phyloP scores from a whole-genome alignment of 345 rosid species.

The Erodium maritimum region DNA sequence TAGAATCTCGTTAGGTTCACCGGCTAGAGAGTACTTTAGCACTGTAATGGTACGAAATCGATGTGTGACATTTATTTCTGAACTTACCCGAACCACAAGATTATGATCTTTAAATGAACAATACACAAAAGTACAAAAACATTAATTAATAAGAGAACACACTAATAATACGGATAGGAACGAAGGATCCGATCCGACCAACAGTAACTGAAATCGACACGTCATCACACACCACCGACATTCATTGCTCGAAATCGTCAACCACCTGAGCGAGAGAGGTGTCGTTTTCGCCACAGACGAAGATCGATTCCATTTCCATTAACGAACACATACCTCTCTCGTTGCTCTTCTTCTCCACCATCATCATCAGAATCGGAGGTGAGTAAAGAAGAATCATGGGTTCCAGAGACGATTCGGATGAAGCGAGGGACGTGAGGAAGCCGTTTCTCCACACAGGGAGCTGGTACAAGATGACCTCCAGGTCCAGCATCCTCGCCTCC shows the following conservation, averaged over 20 bases:
- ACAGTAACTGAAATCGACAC: background rate
- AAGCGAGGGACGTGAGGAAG: slow-evolving; percentile 39
- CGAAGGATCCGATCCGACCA: background rate
- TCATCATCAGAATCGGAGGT: background rate
- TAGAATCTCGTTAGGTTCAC: no score
- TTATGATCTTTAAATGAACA: no score
- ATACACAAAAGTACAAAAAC: no score
- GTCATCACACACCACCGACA: background rate
- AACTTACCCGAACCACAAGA: no score
- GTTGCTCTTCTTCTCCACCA: background rate
- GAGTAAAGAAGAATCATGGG: slow-evolving; percentile 22
- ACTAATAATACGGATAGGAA: background rate
- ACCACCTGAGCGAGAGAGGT: background rate
- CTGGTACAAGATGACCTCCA: slow-evolving; percentile 62
- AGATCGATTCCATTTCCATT: no score
- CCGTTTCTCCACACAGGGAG: slow-evolving; percentile 68
- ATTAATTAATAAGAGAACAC: no score
- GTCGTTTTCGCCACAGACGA: no score
- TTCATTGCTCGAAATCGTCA: background rate
- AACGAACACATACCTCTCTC: no score
- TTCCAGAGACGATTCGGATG: slow-evolving; percentile 44
- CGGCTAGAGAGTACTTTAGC: no score
- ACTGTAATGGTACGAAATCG: no score
- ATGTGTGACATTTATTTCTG: no score
- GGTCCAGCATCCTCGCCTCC: slow-evolving; percentile 43